phyloP scores from a whole-genome alignment of 2,329 filamentous ascomycete species.

The Xylaria sp. region DNA sequence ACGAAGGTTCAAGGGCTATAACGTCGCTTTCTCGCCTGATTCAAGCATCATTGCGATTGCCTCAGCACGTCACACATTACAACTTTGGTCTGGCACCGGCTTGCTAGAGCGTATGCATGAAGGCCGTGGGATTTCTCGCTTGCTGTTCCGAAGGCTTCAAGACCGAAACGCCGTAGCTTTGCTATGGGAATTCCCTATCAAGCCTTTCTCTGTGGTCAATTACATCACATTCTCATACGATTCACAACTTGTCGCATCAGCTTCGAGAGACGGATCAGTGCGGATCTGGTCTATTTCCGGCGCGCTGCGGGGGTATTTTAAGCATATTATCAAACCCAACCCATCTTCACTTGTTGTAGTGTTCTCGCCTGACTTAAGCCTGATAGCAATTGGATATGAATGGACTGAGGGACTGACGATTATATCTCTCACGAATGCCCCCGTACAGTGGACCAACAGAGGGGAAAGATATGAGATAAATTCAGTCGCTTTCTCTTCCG shows the following conservation, averaged over 20 bases:
- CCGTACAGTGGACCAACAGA: rapidly evolving
- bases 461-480: too few relatives aligned
- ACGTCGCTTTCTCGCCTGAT: background rate
- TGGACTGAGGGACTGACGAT: background rate
- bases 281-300: background rate
- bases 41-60: background rate
- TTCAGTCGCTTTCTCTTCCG: background rate
- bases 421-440: background rate
- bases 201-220: background rate
- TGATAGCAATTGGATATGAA: background rate
- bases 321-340: too few relatives aligned
- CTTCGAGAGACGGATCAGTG: background rate
- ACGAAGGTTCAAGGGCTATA: background rate
- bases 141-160: background rate
- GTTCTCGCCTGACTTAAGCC: background rate
- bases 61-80: background rate
- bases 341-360: too few relatives aligned
- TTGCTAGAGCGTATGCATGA: background rate
- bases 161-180: background rate
- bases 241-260: background rate
- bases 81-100: background rate
- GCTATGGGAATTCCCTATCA: background rate
- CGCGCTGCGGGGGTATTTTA: background rate
- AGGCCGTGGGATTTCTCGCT: background rate
- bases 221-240: background rate